phyloP scores from a whole-genome alignment of 2,329 filamentous ascomycete species.

The Colletotrichum aenigma region DNA sequence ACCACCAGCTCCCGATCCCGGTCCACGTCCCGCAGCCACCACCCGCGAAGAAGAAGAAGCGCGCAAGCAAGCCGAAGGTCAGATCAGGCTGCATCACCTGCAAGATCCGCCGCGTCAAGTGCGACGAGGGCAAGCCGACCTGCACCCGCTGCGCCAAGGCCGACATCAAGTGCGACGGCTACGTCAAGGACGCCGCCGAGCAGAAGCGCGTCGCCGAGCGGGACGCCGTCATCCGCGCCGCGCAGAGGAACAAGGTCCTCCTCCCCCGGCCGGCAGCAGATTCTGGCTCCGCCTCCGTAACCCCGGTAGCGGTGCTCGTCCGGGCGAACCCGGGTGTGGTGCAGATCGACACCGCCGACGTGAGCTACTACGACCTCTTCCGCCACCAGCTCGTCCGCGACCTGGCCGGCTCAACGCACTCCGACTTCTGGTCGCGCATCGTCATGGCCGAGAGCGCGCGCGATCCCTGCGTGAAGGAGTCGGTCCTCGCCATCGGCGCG shows the following conservation, averaged over 20 bases:
- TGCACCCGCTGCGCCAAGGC: conserved; percentile 23
- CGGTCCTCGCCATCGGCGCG: conserved; percentile 24
- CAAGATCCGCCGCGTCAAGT: conserved; percentile 33
- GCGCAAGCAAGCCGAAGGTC: conserved; percentile 19
- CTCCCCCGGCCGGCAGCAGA: neutral
- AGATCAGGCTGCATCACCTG: conserved; percentile 23
- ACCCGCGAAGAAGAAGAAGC: neutral
- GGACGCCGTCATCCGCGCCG: neutral
- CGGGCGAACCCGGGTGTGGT: neutral
- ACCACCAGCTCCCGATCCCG: neutral
- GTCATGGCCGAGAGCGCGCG: conserved; percentile 22
- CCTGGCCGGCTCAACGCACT: conserved; percentile 21
- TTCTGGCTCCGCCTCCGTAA: no score
- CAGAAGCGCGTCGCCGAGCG: neutral
- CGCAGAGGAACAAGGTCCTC: neutral
- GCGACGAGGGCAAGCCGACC: conserved; percentile 30
- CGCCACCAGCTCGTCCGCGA: conserved; percentile 22
- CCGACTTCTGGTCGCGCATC: conserved; percentile 26
- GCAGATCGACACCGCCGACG: conserved; percentile 3
- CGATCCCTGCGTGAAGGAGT: conserved; percentile 22
- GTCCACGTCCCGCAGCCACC: neutral
- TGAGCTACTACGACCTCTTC: conserved; percentile 24
- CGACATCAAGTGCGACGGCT: conserved; percentile 21
- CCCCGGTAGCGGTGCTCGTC: neutral
- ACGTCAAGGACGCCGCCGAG: neutral